Evolutionary conservation across 768 basidiomycete genomes (phyloP).

Genomic region (Zangia roseola): DNA sequence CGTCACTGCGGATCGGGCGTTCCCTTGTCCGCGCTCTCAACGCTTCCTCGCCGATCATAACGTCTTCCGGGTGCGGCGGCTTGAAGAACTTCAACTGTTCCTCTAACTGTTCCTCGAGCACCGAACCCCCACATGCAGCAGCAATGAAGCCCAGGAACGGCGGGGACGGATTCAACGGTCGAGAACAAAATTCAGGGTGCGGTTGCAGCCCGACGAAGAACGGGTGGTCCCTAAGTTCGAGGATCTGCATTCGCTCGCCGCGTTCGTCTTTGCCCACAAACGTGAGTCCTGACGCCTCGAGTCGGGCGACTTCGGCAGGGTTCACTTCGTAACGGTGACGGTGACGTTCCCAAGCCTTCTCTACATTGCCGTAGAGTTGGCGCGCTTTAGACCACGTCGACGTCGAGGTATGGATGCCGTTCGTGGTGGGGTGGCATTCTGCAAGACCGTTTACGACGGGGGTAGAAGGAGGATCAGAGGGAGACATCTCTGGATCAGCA

Average conservation of each 20-base stretch:
- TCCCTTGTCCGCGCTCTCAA: conserved; percentile 41
- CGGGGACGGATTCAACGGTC: conserved; percentile 95
- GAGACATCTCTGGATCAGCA: conserved; percentile 12
- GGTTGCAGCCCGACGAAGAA: conserved; percentile 94
- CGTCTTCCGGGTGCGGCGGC: conserved; percentile 73
- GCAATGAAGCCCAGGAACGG: conserved; percentile 96
- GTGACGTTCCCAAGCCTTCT: conserved; percentile 93
- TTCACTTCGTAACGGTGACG: conserved; percentile 96
- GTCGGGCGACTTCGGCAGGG: conserved; percentile 73
- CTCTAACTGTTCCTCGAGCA: conserved; percentile 69
- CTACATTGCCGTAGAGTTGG: conserved; percentile 78
- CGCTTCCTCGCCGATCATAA: conserved; percentile 70
- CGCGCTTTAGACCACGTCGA: conserved; percentile 72
- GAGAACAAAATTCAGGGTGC: conserved; percentile 98
- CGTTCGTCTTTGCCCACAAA: conserved; percentile 92
- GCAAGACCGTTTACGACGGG: conserved; percentile 4
- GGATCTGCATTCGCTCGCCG: conserved; percentile 95
- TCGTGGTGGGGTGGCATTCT: background rate
- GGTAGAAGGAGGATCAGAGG: conserved; percentile 8
- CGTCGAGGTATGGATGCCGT: conserved; percentile 33
- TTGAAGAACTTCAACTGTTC: conserved; percentile 59
- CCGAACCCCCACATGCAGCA: conserved; percentile 57
- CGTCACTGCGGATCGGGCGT: conserved; percentile 24
- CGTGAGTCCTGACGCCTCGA: conserved; percentile 70
- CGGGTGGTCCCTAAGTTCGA: conserved; percentile 89